These are phyloP conservation scores for Apiospora saccharicola DNA, from an alignment of 2,329 filamentous ascomycete species.

Conservation along the genomic window DNA sequence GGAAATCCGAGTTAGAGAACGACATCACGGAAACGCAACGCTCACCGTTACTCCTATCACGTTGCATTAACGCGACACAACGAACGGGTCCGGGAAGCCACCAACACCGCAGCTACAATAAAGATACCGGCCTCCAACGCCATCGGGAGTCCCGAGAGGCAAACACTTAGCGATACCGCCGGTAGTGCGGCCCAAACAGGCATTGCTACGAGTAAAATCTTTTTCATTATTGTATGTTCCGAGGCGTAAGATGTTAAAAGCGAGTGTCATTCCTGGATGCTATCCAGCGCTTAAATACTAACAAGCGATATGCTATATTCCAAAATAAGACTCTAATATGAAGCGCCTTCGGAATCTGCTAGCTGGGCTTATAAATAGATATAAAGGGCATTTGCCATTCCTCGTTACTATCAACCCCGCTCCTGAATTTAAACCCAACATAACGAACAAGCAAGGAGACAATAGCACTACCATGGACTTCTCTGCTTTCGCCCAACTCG, in stretches of 20 bases:
- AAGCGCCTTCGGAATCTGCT: not conserved
- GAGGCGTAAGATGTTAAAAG: not conserved
- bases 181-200: not conserved
- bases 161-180: constrained; percentile 1
- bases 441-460: not conserved
- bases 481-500: not conserved
- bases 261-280: constrained; percentile 1
- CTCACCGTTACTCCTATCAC: constrained; percentile 2
- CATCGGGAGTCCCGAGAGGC: constrained; percentile 11
- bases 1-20: not conserved
- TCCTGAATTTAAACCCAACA: not conserved
- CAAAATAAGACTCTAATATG: not conserved
- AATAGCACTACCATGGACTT: not conserved
- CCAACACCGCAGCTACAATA: constrained; percentile 14
- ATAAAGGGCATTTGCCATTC: not conserved
- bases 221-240: not conserved
- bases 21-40: constrained; percentile 9
- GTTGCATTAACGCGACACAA: not conserved
- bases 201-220: not conserved
- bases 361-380: not conserved
- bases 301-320: not conserved
- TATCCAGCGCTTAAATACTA: not conserved
- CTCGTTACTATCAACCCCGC: not conserved
- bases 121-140: constrained; percentile 8
- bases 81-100: not conserved